A percentile compares a stretch with the other conserved stretches of the same genome.
phyloP scores from a whole-genome alignment of 2,329 filamentous ascomycete species.

The Fusarium austroafricanum region DNA sequence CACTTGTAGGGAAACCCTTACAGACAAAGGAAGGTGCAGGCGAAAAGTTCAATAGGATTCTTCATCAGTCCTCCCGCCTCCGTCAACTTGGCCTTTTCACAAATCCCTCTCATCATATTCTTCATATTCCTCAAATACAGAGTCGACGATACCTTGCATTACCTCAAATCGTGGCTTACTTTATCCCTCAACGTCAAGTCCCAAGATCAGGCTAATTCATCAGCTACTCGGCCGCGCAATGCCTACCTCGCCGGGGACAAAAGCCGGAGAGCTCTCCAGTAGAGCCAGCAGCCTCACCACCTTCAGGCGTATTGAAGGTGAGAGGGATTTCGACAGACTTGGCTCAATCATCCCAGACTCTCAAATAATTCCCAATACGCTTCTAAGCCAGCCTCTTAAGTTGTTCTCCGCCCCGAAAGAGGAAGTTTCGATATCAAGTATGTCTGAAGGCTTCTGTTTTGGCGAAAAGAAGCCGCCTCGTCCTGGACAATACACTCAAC shows the following conservation, averaged over 20 bases:
- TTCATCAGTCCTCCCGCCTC: background rate
- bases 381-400: constrained; percentile 6
- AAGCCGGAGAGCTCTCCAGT: background rate
- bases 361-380: background rate
- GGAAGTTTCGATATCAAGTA: constrained; percentile 37
- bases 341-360: constrained; percentile 25
- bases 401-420: constrained; percentile 29
- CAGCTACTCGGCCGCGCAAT: background rate
- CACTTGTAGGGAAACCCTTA: too few relatives aligned
- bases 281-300: constrained; percentile 16
- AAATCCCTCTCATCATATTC: background rate
- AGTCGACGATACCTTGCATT: background rate
- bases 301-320: constrained; percentile 13
- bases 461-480: constrained; percentile 32
- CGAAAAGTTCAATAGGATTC: background rate
- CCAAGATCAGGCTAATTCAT: background rate
- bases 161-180: background rate
- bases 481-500: constrained; percentile 39
- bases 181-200: background rate
- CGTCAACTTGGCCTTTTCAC: background rate
- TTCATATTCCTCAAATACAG: background rate
- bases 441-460: constrained; percentile 43
- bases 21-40: background rate
- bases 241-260: constrained; percentile 5
- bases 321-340: constrained; percentile 20